These are phyloP conservation scores for Saccharomyces hybrid DNA, from an alignment of 1,139 yeast genomes.

Conservation along the genomic window DNA sequence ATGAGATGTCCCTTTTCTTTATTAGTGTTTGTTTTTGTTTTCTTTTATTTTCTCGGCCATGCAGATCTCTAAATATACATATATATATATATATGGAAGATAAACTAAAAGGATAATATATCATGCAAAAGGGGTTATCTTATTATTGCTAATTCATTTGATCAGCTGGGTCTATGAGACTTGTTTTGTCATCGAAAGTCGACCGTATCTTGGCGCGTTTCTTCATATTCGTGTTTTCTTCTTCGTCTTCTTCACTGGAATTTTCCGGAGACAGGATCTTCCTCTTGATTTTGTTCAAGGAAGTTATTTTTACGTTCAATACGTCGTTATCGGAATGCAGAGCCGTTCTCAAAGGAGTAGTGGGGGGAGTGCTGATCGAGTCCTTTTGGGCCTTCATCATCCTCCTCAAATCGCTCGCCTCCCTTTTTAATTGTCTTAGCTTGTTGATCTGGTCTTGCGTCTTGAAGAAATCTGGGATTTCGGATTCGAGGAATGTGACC, in stretches of 20 bases:
- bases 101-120: background rate
- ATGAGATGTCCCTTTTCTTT: background rate
- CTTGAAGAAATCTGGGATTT: slow-evolving; percentile 30
- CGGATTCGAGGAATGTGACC: slow-evolving; percentile 36
- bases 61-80: slow-evolving; percentile 8
- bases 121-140: slow-evolving; percentile 1
- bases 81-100: background rate
- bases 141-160: background rate
- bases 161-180: background rate
- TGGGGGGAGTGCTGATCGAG: slow-evolving; percentile 19
- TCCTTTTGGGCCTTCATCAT: slow-evolving; percentile 13
- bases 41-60: slow-evolving; percentile 3
- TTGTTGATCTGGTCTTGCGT: slow-evolving; percentile 28
- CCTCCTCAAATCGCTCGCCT: slow-evolving; percentile 28
- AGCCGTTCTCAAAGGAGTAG: slow-evolving; percentile 14
- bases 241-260: slow-evolving; percentile 4
- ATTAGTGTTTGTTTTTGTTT: background rate
- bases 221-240: background rate
- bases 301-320: background rate
- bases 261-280: slow-evolving; percentile 5
- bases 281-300: slow-evolving; percentile 1
- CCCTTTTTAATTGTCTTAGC: slow-evolving; percentile 25
- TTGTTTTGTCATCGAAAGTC: background rate
- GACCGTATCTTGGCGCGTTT: background rate
- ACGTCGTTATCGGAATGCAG: background rate